Evolutionary conservation across 805 yeast species (phyloP), one percentile per base, ranked within the genome.

Genomic region (Nakazawaea ambrosiae): DNA sequence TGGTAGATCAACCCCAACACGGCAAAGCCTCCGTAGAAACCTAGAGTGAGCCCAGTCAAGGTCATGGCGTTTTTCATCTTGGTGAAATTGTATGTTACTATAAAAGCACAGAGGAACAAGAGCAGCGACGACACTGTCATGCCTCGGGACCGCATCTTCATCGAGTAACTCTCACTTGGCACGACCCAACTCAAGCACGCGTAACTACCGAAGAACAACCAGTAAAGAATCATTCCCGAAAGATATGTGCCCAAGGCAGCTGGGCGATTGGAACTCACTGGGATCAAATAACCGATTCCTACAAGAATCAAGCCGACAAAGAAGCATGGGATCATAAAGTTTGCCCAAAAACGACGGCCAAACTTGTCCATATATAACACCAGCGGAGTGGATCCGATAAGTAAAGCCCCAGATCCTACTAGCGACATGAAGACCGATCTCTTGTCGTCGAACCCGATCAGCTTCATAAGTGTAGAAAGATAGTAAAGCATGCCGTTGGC

Each of bases 11-110:
- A 57, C 38, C 81, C 83, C 23, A 77, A 40, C 39, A 73, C 66
- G 1, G 81, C 81, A 48, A 78, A 66, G 30, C 82, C 83, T 35
- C 82, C 84, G 49, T 74, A 78, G 66, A 78, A 78, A 0, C 84
- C 84, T 33, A 77, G 55, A 5, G 78, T 68, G 45, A 78, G 63
- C 23, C 86, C 84, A 9, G 81, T 73, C 49, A 69, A 63, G 4
- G 82, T 73, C 66, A 78, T 64, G 2, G 77, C 74, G 1, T 53
- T 47, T 47, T 70, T 61, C 84, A 78, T 78, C 18, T 56, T 50
- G 28, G 68, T 65, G 57, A 78, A 78, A 62, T 77, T 77, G 60
- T 73, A 78, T 15, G 84, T 78, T 44, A 76, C 77, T 32, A 71
- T 70, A 57, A 75, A 78, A 10, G 76, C 63, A 77, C 81, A 76